Conservation (phyloP, 2,329 filamentous ascomycete genomes). For the Arthrobotrys entomopaga region DNA sequence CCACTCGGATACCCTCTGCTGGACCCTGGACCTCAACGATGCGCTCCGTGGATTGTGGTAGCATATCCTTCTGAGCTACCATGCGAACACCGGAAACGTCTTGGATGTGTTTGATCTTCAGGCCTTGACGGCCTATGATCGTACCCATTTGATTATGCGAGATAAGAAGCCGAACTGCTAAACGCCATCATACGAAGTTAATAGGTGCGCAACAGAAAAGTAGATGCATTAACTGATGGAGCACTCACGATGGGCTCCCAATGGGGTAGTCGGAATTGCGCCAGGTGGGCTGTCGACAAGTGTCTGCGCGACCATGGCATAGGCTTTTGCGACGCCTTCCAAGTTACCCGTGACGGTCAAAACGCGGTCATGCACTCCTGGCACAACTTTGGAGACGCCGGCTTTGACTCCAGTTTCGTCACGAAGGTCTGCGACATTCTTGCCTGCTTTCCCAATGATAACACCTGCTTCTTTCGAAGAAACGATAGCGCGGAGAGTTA, state of each 20-base stretch:
- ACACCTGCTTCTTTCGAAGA: conserved; percentile 99
- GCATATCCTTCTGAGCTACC: conserved; percentile 99
- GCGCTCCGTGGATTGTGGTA: conserved; percentile 96
- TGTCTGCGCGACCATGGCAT: conserved; percentile 89
- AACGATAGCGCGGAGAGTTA: conserved; percentile 96
- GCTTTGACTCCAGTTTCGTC: conserved; percentile 98
- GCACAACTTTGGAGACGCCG: conserved; percentile 97
- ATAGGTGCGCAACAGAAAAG: conserved; percentile 5
- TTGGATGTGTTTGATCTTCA: conserved; percentile 99
- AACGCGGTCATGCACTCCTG: conserved; percentile 95
- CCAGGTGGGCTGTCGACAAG: conserved; percentile 87
- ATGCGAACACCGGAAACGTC: conserved; percentile 96
- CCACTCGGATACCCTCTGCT: conserved; percentile 93
- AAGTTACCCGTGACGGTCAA: conserved; percentile 92
- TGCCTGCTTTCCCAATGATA: conserved; percentile 98
- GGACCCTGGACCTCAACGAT: conserved; percentile 97
- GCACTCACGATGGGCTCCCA: conserved; percentile 90
- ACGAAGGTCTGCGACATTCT: conserved; percentile 96
- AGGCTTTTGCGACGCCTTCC: conserved; percentile 88
- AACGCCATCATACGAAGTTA: conserved; percentile 15
- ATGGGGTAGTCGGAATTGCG: conserved; percentile 87
- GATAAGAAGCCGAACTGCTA: conserved; percentile 96
- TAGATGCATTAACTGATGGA: not conserved
- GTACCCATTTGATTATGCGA: conserved; percentile 99
- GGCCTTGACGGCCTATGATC: conserved; percentile 93